Conservation (phyloP, 1,284 basidiomycete species). For the Cutaneotrichosporon cyanovorans region DNA sequence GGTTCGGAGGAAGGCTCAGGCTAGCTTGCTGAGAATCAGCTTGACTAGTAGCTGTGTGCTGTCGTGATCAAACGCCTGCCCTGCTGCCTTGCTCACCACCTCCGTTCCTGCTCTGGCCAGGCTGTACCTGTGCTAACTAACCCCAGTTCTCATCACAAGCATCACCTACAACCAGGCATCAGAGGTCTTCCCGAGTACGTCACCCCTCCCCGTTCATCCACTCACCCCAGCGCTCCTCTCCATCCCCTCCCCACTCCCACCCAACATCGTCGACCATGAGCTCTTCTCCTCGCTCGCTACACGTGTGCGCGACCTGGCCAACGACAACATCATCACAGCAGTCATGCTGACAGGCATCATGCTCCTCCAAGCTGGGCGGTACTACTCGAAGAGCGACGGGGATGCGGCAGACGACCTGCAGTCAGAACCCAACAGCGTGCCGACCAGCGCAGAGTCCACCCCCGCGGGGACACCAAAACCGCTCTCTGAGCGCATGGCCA, state of each 20-base stretch:
- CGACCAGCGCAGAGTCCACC: slow-evolving; percentile 8
- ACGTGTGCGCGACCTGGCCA: slow-evolving; percentile 38
- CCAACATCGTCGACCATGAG: slow-evolving; percentile 23
- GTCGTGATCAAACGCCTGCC: no score
- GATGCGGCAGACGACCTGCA: background rate
- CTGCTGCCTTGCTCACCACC: no score
- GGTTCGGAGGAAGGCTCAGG: no score
- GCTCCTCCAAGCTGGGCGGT: slow-evolving; percentile 40
- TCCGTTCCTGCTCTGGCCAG: no score
- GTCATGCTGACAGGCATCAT: slow-evolving; percentile 45
- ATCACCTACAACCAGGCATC: slow-evolving; percentile 38
- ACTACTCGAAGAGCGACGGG: slow-evolving; percentile 26
- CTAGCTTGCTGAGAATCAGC: no score
- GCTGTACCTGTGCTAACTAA: no score
- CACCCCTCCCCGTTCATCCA: background rate
- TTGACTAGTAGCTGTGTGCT: no score
- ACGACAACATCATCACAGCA: slow-evolving; percentile 41
- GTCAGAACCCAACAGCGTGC: background rate
- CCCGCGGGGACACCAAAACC: slow-evolving; percentile 8
- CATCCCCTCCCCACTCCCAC: slow-evolving; percentile 30
- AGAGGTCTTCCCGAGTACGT: slow-evolving; percentile 35
- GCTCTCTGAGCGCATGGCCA: slow-evolving; percentile 20
- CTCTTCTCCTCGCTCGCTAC: slow-evolving; percentile 29
- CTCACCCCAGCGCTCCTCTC: slow-evolving; percentile 28
- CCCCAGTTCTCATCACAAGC: slow-evolving; percentile 32